Base-by-base conservation (phyloP, 2,329 filamentous ascomycete genomes). In the Alternaria triticina region DNA sequence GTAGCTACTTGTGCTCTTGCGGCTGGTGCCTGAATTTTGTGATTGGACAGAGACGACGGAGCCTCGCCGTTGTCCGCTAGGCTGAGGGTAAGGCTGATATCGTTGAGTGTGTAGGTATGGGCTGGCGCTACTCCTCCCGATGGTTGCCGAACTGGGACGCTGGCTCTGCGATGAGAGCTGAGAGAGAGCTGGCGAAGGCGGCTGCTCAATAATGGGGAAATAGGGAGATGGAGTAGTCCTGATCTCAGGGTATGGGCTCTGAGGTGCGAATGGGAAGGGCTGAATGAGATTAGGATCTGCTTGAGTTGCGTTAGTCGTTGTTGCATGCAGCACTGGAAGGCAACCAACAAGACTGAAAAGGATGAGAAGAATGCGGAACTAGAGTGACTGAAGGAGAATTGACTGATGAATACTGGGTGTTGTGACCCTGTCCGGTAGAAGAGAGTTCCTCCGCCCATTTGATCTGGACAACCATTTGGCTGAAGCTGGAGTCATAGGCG, bases 11-110 rank as follows among this genome's bases (percentile, higher is more conserved):
- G 68, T 76, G 54, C 80, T 76, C 69, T 84, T 82, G 63, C 82
- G 86, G 79, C 87, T 89, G 68, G 87, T 82, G 71, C 85, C 85
- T 1, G 89, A 88, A 56, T 81, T 87, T 55, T 85, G 87, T 1
- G 92, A 93, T 66, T 89, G 89, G 65, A 89, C 88, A 15, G 92
- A 94, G 22, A 87, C 87, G 65, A 91, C 85, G 52, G 92, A 95
- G 57, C 87, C 88, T 54, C 90, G 85, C 46, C 91, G 86, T 60
- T 86, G 79, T 43, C 70, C 84, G 45, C 82, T 80, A 59, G 76
- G 77, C 4, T 70, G 62, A 27, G 81, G 77, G 77, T 88, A 89
- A 45, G 85, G 84, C 68, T 87, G 84, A 72, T 85, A 89, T 66
- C 81, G 76, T 46, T 83, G 81, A 67, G 82, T 84, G 66, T 86